A percentile compares a stretch with the other conserved stretches of the same genome.
These are phyloP conservation scores for Trifolium dubium DNA, from an alignment of 306 rosid genomes.

Conservation along the genomic window DNA sequence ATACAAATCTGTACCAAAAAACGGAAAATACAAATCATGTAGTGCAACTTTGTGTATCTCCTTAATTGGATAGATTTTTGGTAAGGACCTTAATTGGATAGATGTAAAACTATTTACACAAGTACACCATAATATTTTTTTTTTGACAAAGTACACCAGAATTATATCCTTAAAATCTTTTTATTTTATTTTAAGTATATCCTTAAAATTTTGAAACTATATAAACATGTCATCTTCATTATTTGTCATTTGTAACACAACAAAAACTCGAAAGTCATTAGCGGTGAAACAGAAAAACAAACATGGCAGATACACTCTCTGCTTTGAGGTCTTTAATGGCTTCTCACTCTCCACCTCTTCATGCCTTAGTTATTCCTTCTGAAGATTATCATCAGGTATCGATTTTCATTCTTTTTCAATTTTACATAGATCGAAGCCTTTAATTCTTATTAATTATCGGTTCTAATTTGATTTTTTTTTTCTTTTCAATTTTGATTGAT, in stretches of 20 bases:
- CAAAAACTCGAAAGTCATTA: neutral
- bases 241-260: neutral
- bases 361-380: slow-evolving; percentile 89
- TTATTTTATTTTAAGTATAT: no score
- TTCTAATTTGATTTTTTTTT: neutral
- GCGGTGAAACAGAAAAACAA: neutral
- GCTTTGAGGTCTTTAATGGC: slow-evolving; percentile 80
- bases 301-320: slow-evolving; percentile 74
- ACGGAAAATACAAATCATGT: no score
- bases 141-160: no score
- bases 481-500: neutral
- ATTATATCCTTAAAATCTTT: no score
- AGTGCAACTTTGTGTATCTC: no score
- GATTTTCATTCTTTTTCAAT: neutral
- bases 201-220: neutral
- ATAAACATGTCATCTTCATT: neutral
- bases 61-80: no score
- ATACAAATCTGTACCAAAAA: no score
- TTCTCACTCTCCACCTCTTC: slow-evolving; percentile 85
- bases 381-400: slow-evolving; percentile 99
- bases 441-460: neutral
- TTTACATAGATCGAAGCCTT: neutral
- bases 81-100: no score
- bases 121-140: no score
- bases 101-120: no score